phyloP scores from a whole-genome alignment of 2,329 filamentous ascomycete genomes.

The Alternaria atra region DNA sequence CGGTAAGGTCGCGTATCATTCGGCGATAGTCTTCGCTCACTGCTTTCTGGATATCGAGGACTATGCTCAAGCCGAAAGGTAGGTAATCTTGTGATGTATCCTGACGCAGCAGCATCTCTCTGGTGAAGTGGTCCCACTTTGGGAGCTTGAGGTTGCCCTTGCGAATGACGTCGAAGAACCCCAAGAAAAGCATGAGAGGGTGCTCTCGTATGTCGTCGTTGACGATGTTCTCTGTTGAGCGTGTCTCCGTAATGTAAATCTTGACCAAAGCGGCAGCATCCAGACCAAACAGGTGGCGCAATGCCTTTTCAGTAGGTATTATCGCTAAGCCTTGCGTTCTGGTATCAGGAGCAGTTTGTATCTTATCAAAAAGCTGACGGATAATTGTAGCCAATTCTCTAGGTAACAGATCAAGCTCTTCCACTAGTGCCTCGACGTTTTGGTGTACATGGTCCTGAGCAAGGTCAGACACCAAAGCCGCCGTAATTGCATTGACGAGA shows the following conservation, averaged over 20 bases:
- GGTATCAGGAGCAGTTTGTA: not conserved
- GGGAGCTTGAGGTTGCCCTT: slow-evolving; percentile 10
- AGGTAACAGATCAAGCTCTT: slow-evolving; percentile 12
- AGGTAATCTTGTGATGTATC: slow-evolving; percentile 18
- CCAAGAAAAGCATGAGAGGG: slow-evolving; percentile 16
- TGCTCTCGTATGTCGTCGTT: not conserved
- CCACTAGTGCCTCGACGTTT: slow-evolving; percentile 14
- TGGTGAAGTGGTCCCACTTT: slow-evolving; percentile 23
- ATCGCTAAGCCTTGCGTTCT: not conserved
- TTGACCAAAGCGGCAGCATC: slow-evolving; percentile 6
- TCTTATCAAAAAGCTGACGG: slow-evolving; percentile 6
- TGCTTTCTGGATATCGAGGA: slow-evolving; percentile 21
- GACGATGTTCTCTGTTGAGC: not conserved
- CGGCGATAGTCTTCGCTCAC: slow-evolving; percentile 3
- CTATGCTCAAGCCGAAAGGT: slow-evolving; percentile 25
- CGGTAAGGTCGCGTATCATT: slow-evolving; percentile 13
- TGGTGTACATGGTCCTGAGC: slow-evolving; percentile 23
- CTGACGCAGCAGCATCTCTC: slow-evolving; percentile 10
- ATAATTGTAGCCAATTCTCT: slow-evolving; percentile 6
- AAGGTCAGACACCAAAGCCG: slow-evolving; percentile 26
- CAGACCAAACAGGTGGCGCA: slow-evolving; percentile 18
- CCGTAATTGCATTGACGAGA: slow-evolving; percentile 17
- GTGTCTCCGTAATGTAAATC: not conserved
- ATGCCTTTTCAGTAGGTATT: not conserved
- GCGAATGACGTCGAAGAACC: slow-evolving; percentile 19